Evolutionary conservation across 805 yeast genomes (phyloP).

Genomic region (Nematodospora valgi): DNA sequence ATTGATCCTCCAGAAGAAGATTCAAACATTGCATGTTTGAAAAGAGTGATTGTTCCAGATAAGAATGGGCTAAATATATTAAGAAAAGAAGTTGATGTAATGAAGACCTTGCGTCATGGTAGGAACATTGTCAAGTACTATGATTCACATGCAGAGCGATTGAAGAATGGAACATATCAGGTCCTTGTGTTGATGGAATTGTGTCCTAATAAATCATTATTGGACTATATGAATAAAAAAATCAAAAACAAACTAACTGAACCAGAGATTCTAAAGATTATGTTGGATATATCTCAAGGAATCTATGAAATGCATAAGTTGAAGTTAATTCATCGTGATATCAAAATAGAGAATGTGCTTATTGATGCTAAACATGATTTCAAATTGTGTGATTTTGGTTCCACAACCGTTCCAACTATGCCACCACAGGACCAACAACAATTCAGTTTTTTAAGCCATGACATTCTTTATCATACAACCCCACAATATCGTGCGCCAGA

Average conservation of each 20-base stretch:
- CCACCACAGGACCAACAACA: slow-evolving; percentile 76
- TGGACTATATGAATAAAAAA: slow-evolving; percentile 88
- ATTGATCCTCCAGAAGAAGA: slow-evolving; percentile 46
- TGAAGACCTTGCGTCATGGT: slow-evolving; percentile 59
- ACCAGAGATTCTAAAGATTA: slow-evolving; percentile 73
- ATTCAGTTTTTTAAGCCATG: slow-evolving; percentile 74
- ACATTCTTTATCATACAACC: slow-evolving; percentile 85
- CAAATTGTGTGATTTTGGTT: slow-evolving; percentile 92
- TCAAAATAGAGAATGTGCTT: slow-evolving; percentile 90
- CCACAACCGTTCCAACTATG: slow-evolving; percentile 63
- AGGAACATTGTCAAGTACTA: slow-evolving; percentile 63
- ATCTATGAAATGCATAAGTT: slow-evolving; percentile 80
- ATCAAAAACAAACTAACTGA: slow-evolving; percentile 75
- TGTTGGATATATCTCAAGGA: slow-evolving; percentile 78
- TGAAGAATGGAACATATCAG: slow-evolving; percentile 60
- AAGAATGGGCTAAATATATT: slow-evolving; percentile 63
- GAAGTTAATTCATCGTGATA: slow-evolving; percentile 84
- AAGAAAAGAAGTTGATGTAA: slow-evolving; percentile 75
- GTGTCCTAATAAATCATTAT: slow-evolving; percentile 80
- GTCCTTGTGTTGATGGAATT: slow-evolving; percentile 90
- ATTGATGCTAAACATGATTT: slow-evolving; percentile 67
- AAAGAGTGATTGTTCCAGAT: slow-evolving; percentile 70
- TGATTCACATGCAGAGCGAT: slow-evolving; percentile 73
- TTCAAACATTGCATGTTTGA: slow-evolving; percentile 60
- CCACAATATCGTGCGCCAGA: slow-evolving; percentile 96